These are phyloP conservation scores for Nannochloris sp. DNA, from an alignment of 139 green algal species.

Conservation along the genomic window DNA sequence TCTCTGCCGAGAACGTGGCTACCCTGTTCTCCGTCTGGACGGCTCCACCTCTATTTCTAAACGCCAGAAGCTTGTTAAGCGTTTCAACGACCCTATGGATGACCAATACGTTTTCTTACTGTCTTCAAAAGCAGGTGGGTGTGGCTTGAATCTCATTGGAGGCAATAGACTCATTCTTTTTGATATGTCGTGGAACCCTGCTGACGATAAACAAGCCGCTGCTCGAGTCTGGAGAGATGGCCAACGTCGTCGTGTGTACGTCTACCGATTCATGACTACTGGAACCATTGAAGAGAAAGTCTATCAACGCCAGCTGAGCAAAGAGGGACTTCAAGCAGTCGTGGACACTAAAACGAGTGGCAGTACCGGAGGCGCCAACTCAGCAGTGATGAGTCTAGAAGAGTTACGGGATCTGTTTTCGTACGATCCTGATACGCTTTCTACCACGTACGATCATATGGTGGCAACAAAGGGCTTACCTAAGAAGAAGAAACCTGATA, in stretches of 20 bases:
- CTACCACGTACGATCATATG: conserved; percentile 78
- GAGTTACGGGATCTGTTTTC: conserved; percentile 92
- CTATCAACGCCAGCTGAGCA: conserved; percentile 91
- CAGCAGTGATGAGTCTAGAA: conserved; percentile 72
- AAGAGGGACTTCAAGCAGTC: conserved; percentile 61
- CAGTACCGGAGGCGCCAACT: conserved; percentile 12
- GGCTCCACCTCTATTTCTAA: conserved; percentile 87
- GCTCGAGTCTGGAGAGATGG: conserved; percentile 94
- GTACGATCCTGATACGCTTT: conserved; percentile 42
- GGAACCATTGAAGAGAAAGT: conserved; percentile 99
- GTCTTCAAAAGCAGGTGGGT: conserved; percentile 89
- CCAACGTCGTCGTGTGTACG: conserved; percentile 91
- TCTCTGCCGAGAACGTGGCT: conserved; percentile 80
- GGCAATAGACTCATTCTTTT: conserved; percentile 94
- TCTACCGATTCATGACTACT: conserved; percentile 93
- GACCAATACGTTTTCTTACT: conserved; percentile 96
- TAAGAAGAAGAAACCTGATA: not conserved
- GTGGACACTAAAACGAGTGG: conserved; percentile 11
- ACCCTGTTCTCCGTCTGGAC: conserved; percentile 86
- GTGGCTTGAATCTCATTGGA: conserved; percentile 96
- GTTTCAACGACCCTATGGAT: conserved; percentile 40
- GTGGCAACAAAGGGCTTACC: not conserved
- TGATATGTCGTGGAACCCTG: conserved; percentile 91
- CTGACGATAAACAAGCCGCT: conserved; percentile 67
- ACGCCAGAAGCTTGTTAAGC: conserved; percentile 88